phyloP scores from a whole-genome alignment of 2,329 filamentous ascomycete species.

The Trichoderma arundinaceum region DNA sequence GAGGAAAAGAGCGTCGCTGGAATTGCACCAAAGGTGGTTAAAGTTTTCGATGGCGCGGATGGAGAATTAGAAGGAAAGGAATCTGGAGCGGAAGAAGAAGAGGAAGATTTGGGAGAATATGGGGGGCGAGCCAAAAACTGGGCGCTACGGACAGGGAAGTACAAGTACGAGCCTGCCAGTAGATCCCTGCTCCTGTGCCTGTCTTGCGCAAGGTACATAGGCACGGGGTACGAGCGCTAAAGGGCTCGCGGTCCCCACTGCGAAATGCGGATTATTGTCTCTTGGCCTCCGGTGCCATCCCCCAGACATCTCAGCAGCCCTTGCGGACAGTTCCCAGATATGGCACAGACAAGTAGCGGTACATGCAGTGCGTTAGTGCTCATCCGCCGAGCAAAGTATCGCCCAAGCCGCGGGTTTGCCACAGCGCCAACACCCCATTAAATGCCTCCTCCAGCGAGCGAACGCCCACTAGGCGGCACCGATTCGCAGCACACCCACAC shows the following conservation, averaged over 20 bases:
- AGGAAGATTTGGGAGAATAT: slow-evolving; percentile 21
- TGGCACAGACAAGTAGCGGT: slow-evolving; percentile 13
- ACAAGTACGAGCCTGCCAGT: slow-evolving; percentile 22
- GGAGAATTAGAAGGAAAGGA: slow-evolving; percentile 29
- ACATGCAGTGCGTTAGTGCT: slow-evolving; percentile 4
- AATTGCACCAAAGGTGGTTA: slow-evolving; percentile 56
- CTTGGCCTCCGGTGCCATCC: slow-evolving; percentile 2
- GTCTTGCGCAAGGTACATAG: slow-evolving; percentile 3
- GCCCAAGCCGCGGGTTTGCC: slow-evolving; percentile 10
- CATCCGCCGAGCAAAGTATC: slow-evolving; percentile 5
- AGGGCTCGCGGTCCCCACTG: slow-evolving; percentile 20
- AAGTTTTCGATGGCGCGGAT: slow-evolving; percentile 33
- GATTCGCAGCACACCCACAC: slow-evolving; percentile 25
- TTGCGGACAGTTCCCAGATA: background rate
- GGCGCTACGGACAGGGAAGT: slow-evolving; percentile 23
- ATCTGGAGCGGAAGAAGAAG: slow-evolving; percentile 19
- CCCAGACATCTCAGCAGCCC: slow-evolving; percentile 23
- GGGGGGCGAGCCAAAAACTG: slow-evolving; percentile 20
- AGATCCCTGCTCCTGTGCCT: slow-evolving; percentile 23
- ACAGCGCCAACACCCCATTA: background rate
- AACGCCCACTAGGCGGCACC: slow-evolving; percentile 8
- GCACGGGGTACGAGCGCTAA: slow-evolving; percentile 27
- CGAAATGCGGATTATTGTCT: slow-evolving; percentile 19
- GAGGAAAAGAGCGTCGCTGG: slow-evolving; percentile 57
- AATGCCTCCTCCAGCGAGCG: slow-evolving; percentile 10